phyloP scores from a whole-genome alignment of 192 early-diverging fungal genomes.

The Mortierella claussenii region DNA sequence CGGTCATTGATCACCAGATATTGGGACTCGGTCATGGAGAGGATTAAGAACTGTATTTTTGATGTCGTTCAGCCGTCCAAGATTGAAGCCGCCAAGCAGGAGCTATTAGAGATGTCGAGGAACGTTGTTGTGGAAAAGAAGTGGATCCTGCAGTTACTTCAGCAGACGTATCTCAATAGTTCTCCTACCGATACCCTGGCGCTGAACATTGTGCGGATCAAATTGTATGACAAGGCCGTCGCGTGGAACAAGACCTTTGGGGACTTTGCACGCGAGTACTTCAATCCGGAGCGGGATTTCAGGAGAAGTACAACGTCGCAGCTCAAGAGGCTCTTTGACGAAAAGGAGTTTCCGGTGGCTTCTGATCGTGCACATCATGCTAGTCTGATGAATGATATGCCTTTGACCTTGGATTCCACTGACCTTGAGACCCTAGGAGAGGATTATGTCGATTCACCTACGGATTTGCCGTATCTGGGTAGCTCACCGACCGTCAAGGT shows the following conservation, averaged over 20 bases:
- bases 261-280: slow-evolving; percentile 79
- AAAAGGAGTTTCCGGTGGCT: slow-evolving; percentile 53
- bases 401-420: slow-evolving; percentile 52
- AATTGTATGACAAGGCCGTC: slow-evolving; percentile 80
- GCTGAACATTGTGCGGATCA: slow-evolving; percentile 80
- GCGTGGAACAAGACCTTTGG: slow-evolving; percentile 89
- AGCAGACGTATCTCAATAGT: slow-evolving; percentile 85
- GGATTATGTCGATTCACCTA: slow-evolving; percentile 27
- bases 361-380: slow-evolving; percentile 57
- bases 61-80: slow-evolving; percentile 82
- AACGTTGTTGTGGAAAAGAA: slow-evolving; percentile 82
- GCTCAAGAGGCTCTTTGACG: slow-evolving; percentile 71
- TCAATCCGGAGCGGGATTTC: slow-evolving; percentile 86
- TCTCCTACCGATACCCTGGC: slow-evolving; percentile 83
- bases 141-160: slow-evolving; percentile 82
- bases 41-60: slow-evolving; percentile 83
- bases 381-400: slow-evolving; percentile 57
- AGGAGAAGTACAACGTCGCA: slow-evolving; percentile 71
- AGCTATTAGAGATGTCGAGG: slow-evolving; percentile 74
- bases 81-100: slow-evolving; percentile 75
- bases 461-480: slow-evolving; percentile 57
- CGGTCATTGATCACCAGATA: slow-evolving; percentile 78
- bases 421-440: slow-evolving; percentile 17
- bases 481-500: slow-evolving; percentile 54
- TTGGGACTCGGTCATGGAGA: slow-evolving; percentile 86